phyloP scores from a whole-genome alignment of 306 rosid genomes.

The Glycine soja region DNA sequence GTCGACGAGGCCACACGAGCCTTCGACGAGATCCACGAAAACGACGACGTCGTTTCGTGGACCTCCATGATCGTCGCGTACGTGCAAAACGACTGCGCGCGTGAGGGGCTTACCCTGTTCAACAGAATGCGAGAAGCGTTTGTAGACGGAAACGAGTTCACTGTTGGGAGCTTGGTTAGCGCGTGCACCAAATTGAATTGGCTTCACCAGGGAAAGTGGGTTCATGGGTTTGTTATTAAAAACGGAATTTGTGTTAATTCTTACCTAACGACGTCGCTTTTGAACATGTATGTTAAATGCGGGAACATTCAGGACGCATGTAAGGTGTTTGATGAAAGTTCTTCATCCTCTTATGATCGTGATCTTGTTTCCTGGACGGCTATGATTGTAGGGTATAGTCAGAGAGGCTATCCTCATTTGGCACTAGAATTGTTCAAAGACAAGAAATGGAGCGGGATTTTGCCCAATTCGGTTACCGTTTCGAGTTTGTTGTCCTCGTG shows the following conservation, averaged over 20 bases:
- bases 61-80: slow-evolving; percentile 82
- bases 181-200: slow-evolving; percentile 65
- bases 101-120: slow-evolving; percentile 63
- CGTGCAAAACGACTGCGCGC: slow-evolving; percentile 70
- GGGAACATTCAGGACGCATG: slow-evolving; percentile 70
- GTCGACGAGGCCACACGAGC: slow-evolving; percentile 47
- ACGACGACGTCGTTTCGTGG: slow-evolving; percentile 71
- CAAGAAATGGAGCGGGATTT: slow-evolving; percentile 52
- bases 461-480: slow-evolving; percentile 69
- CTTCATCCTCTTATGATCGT: neutral
- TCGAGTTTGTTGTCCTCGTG: slow-evolving; percentile 62
- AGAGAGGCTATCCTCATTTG: slow-evolving; percentile 59
- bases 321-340: slow-evolving; percentile 61
- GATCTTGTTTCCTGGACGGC: slow-evolving; percentile 81
- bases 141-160: slow-evolving; percentile 63
- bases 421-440: slow-evolving; percentile 62
- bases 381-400: slow-evolving; percentile 80
- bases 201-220: slow-evolving; percentile 81
- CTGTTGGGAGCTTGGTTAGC: slow-evolving; percentile 62
- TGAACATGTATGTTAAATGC: slow-evolving; percentile 78
- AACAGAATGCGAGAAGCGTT: slow-evolving; percentile 74
- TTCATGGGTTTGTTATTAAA: slow-evolving; percentile 70
- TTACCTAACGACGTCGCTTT: slow-evolving; percentile 54
- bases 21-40: slow-evolving; percentile 60
- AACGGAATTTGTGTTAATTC: slow-evolving; percentile 54